These are phyloP conservation scores for Eucalyptus coolabah DNA, from an alignment of 345 rosid genomes.

Conservation along the genomic window DNA sequence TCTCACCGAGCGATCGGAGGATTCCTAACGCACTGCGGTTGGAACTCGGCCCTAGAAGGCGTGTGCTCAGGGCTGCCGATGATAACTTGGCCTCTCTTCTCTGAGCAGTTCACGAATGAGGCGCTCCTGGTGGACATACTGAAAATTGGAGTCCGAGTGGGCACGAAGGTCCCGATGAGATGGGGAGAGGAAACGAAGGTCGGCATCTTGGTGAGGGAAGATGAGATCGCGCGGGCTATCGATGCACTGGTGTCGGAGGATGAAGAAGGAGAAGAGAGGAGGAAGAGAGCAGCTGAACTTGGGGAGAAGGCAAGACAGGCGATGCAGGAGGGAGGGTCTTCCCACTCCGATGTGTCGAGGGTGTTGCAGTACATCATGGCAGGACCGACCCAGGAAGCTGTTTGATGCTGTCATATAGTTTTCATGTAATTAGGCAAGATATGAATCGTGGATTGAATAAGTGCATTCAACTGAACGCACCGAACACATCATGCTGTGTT, in stretches of 20 bases:
- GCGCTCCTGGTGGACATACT: conserved; percentile 50
- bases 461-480: not conserved
- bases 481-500: not conserved
- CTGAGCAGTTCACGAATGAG: conserved; percentile 77
- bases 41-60: conserved; percentile 81
- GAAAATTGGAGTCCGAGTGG: conserved; percentile 63
- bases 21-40: conserved; percentile 77
- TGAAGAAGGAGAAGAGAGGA: conserved; percentile 31
- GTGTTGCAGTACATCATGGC: conserved; percentile 26
- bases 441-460: not conserved
- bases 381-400: not conserved
- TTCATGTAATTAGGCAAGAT: not conserved
- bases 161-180: conserved; percentile 46
- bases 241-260: conserved; percentile 28
- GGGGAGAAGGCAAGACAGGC: conserved; percentile 31
- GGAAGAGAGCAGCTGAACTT: conserved; percentile 27
- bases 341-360: conserved; percentile 19
- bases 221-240: conserved; percentile 26
- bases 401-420: not conserved
- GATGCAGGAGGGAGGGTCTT: conserved; percentile 47
- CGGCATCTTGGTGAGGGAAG: conserved; percentile 50
- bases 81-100: conserved; percentile 75
- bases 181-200: conserved; percentile 72
- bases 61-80: conserved; percentile 48
- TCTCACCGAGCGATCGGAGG: conserved; percentile 61